Percentiles rank a stretch among this genome's conserved stretches.
phyloP scores from a whole-genome alignment of 2,329 filamentous ascomycete species.

The Fonsecaea pugnacius region DNA sequence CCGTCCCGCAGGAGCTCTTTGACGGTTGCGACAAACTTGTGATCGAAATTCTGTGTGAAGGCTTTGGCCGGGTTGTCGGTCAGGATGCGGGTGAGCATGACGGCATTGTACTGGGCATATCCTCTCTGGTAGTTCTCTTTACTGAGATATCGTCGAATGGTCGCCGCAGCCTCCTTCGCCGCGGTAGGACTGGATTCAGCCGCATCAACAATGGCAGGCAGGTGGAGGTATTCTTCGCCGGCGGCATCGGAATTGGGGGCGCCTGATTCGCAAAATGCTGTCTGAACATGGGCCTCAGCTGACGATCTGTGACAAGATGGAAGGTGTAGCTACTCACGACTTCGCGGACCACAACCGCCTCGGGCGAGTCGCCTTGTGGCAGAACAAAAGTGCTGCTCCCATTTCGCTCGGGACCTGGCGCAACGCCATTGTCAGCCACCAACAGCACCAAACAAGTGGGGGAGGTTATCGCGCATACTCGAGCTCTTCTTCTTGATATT shows the following conservation, averaged over 20 bases:
- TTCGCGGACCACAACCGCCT: constrained; percentile 47
- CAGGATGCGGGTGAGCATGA: constrained; percentile 93
- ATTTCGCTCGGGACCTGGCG: constrained; percentile 31
- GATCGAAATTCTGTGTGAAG: constrained; percentile 89
- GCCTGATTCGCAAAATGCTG: constrained; percentile 78
- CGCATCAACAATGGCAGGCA: constrained; percentile 90
- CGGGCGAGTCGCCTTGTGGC: constrained; percentile 45
- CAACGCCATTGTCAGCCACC: constrained; percentile 19
- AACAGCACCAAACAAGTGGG: not conserved
- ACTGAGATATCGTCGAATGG: constrained; percentile 80
- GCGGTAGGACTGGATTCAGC: constrained; percentile 90
- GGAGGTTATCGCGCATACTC: constrained; percentile 20
- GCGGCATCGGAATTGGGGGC: constrained; percentile 57
- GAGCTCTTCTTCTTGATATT: constrained; percentile 36
- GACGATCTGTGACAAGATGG: not conserved
- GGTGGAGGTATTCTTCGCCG: constrained; percentile 86
- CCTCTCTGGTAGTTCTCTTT: constrained; percentile 69
- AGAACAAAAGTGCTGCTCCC: constrained; percentile 16
- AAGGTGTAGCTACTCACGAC: constrained; percentile 41
- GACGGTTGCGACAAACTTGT: constrained; percentile 76
- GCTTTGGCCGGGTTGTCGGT: constrained; percentile 86
- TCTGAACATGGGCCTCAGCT: constrained; percentile 53
- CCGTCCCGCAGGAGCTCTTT: constrained; percentile 75
- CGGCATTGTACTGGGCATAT: constrained; percentile 87
- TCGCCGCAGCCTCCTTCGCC: constrained; percentile 76